Base-by-base conservation (phyloP, 75 land plant genomes). In the Pinus albicaulis region DNA sequence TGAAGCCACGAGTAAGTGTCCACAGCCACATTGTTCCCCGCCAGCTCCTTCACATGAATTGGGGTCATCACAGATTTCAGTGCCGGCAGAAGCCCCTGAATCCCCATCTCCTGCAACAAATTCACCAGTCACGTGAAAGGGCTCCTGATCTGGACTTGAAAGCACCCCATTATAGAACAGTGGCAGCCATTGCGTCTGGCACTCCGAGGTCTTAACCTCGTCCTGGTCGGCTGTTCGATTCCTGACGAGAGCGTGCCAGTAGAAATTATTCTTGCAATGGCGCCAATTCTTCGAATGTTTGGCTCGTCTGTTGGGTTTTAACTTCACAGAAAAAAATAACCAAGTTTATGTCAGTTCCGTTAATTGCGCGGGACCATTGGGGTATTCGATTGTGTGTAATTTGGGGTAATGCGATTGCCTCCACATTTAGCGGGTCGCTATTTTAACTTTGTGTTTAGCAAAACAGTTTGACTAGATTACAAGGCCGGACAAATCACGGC, bases 1-100 rank as follows among this genome's bases (percentile, higher is more conserved):
- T 95, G 98, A 56, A 95, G 92, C 98, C 98, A 95, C 12, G 94
- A 93, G 59, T 95, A 95, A 41, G 97, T 91, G 76, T 95, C 98
- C 19, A 95, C 86, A 26, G 97, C 98, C 20, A 90, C 98, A 41
- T 65, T 64, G 56, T 79, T 80, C 1, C 97, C 98, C 11, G 87
- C 68, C 13, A 89, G 82, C 7, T 95, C 92, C 80, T 92, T 85
- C 24, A 93, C 76, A 71, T 91, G 89, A 5, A 82, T 85, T 10
- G 98, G 92, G 56, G 70, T 74, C 89, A 91, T 95, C 72, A 91
- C 85, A 25, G 98, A 93, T 76, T 93, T 93, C 82, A 95, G 76
- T 16, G 83, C 81, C 57, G 98, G 98, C 55, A 95, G 86, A 16
- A 95, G 86, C 41, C 98, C 98, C 60, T 91, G 98, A 31, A 95